Percentiles rank a stretch among this genome's conserved stretches.
Conservation (phyloP, 1,284 basidiomycete species). For the Rhodofomes roseus region DNA sequence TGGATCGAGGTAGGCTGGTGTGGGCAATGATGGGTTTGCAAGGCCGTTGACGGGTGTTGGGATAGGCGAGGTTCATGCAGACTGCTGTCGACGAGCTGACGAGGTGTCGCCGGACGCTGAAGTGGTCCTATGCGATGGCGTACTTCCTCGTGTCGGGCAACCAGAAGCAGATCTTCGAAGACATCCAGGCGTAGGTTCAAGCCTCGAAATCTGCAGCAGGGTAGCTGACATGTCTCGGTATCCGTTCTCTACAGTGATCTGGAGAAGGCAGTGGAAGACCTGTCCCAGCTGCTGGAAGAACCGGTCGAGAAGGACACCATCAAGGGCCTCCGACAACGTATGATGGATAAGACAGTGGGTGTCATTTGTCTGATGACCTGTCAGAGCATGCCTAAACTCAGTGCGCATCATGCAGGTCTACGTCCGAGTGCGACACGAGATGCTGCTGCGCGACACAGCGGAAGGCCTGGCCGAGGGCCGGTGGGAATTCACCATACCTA, state of each 20-base stretch:
- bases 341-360: conserved; percentile 55
- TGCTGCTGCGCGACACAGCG: conserved; percentile 27
- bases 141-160: conserved; percentile 62
- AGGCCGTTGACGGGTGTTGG: neutral
- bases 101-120: conserved; percentile 57
- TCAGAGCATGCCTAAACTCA: neutral
- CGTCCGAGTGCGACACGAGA: conserved; percentile 26
- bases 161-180: conserved; percentile 66
- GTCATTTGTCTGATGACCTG: neutral
- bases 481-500: conserved; percentile 21
- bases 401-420: conserved; percentile 21
- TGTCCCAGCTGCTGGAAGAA: conserved; percentile 59
- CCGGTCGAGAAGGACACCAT: conserved; percentile 53
- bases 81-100: conserved; percentile 57
- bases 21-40: neutral
- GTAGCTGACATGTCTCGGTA: neutral
- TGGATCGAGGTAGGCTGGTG: conserved; percentile 59
- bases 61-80: conserved; percentile 53
- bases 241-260: conserved; percentile 39
- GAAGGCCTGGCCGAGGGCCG: conserved; percentile 24
- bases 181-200: conserved; percentile 48
- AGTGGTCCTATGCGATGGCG: conserved; percentile 73
- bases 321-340: conserved; percentile 50
- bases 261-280: conserved; percentile 62
- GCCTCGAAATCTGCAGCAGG: neutral